Conservation (phyloP, 441 rosid genomes). For the Erodium texanum region DNA sequence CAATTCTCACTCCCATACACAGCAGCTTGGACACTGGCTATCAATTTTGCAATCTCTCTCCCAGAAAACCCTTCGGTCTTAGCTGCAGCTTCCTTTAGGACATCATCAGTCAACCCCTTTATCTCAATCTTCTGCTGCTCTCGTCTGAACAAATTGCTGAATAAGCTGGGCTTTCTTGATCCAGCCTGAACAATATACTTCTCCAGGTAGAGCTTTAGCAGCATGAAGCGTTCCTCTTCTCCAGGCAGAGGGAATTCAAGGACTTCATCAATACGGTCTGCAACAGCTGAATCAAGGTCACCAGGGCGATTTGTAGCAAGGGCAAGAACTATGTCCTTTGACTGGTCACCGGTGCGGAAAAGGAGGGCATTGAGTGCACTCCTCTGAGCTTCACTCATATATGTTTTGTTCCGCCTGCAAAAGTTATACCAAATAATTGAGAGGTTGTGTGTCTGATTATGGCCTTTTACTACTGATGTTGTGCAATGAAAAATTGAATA, state of each 20-base stretch:
- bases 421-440: neutral
- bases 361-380: conserved; percentile 97
- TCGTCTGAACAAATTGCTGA: conserved; percentile 47
- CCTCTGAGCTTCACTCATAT: conserved; percentile 97
- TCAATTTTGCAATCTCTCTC: conserved; percentile 70
- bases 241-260: conserved; percentile 82
- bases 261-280: conserved; percentile 83
- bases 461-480: too few species aligned
- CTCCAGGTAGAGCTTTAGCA: conserved; percentile 70
- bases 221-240: conserved; percentile 73
- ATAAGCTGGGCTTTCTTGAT: conserved; percentile 46
- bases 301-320: conserved; percentile 93
- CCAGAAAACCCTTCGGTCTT: conserved; percentile 78
- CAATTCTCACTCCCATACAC: conserved; percentile 75
- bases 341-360: conserved; percentile 87
- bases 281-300: conserved; percentile 88
- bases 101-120: conserved; percentile 59
- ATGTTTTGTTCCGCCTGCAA: conserved; percentile 82
- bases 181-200: conserved; percentile 79
- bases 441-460: neutral
- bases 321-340: conserved; percentile 85
- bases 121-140: conserved; percentile 62
- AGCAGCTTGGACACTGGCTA: conserved; percentile 88
- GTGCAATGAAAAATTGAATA: too few species aligned
- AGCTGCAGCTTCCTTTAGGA: conserved; percentile 65